A percentile compares a stretch with the other conserved stretches of the same genome.
Evolutionary conservation across 441 rosid genomes (phyloP).

Genomic region (Theobroma grandiflorum): DNA sequence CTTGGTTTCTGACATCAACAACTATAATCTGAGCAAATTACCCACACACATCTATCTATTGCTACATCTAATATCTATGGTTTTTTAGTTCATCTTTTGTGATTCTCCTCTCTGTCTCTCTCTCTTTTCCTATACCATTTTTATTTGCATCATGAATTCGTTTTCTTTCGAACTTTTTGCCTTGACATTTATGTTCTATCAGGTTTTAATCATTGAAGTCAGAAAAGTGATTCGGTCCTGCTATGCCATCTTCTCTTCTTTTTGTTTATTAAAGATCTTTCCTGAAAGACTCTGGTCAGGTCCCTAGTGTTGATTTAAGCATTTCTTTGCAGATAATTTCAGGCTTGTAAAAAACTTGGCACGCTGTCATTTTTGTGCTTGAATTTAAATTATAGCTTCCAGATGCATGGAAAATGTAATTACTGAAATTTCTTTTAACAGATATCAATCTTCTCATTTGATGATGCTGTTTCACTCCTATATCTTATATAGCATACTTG

Average conservation of each 20-base stretch:
- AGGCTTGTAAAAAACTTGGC: constrained; percentile 16
- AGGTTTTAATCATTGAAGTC: background rate
- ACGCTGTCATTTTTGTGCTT: background rate
- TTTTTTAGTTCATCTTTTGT: background rate
- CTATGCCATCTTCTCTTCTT: background rate
- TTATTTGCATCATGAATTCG: background rate
- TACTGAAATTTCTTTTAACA: background rate
- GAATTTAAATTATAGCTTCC: constrained; percentile 6
- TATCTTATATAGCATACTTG: background rate
- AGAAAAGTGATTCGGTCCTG: background rate
- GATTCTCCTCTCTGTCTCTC: background rate
- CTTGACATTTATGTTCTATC: background rate
- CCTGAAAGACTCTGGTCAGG: background rate
- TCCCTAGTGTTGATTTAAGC: background rate
- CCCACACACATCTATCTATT: background rate
- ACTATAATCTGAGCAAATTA: background rate
- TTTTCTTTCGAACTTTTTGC: background rate
- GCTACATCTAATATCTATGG: background rate
- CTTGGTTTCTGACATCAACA: background rate
- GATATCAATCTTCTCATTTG: constrained; percentile 5
- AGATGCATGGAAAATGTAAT: background rate
- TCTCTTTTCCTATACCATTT: background rate
- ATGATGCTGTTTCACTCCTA: background rate
- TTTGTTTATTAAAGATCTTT: background rate
- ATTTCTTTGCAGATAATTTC: background rate